These are phyloP conservation scores for Globisporangium radiosum DNA, from an alignment of 352 stramenopile genomes.

Conservation along the genomic window DNA sequence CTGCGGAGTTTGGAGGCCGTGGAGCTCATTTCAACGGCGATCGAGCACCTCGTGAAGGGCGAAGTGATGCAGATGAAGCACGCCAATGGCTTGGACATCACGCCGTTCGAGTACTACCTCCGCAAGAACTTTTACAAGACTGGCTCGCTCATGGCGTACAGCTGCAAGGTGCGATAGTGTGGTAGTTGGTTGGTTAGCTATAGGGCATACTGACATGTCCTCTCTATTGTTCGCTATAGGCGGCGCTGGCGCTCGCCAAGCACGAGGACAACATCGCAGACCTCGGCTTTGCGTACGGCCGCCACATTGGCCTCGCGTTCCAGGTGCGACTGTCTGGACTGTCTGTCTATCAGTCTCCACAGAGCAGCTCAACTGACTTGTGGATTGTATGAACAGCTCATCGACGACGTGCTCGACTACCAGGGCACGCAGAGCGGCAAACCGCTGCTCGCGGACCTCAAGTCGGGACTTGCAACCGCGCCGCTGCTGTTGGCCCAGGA, in stretches of 20 bases:
- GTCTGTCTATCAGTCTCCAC: neutral
- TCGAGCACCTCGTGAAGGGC: slow-evolving; percentile 98
- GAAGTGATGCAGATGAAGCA: slow-evolving; percentile 99
- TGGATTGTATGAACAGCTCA: slow-evolving; percentile 42
- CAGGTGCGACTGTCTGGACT: slow-evolving; percentile 61
- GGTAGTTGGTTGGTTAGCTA: neutral
- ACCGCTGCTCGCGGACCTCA: slow-evolving; percentile 93
- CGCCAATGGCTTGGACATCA: slow-evolving; percentile 56
- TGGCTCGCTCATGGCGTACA: slow-evolving; percentile 97
- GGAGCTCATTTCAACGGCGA: slow-evolving; percentile 97
- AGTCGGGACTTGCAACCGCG: slow-evolving; percentile 94
- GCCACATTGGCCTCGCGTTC: slow-evolving; percentile 97
- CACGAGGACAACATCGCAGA: slow-evolving; percentile 80
- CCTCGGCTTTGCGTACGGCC: slow-evolving; percentile 94
- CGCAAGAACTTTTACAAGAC: slow-evolving; percentile 99
- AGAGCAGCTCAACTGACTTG: too few species aligned
- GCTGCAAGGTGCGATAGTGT: slow-evolving; percentile 55
- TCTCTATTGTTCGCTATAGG: slow-evolving; percentile 17
- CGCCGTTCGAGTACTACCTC: slow-evolving; percentile 94
- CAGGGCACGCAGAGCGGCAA: slow-evolving; percentile 93
- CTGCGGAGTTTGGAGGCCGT: slow-evolving; percentile 94
- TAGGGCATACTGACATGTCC: neutral
- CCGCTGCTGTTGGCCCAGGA: slow-evolving; percentile 95
- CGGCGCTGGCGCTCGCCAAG: slow-evolving; percentile 89
- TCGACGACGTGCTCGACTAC: slow-evolving; percentile 99